Base-by-base conservation (phyloP, 192 early-diverging fungal species). In the Powellomyces hirtus region DNA sequence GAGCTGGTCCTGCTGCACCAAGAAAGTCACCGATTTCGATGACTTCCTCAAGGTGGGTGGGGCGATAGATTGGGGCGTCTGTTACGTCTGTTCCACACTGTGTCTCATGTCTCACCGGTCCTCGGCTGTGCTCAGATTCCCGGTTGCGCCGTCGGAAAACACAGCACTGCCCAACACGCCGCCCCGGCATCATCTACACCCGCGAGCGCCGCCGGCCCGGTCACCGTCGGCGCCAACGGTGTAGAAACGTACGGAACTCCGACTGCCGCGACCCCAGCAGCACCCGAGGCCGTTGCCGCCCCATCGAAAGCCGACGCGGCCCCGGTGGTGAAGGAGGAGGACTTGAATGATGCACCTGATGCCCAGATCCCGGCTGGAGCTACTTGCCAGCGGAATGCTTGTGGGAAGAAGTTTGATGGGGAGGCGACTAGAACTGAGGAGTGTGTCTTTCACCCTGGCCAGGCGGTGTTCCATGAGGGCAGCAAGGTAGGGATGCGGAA, bases 391-490 rank as follows among this genome's bases (percentile, higher is more conserved):
- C 86, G 95, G 50, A 82, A 80, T 42, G 87, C 88, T 7, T 99
- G 97, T 62, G 83, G 78, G 37, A 79, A 86, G 27, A 71, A 64
- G 24, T 98, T 81, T 66, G 84, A 76, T 14, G 86, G 79, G 26
- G 85, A 88, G 31, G 81, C 79, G 16, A 81, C 76, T 7, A 59
- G 66, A 30, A 42, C 82, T 20, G 82, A 83, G 6, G 76, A 73
- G 49, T 98, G 97, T 76, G 72, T 82, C 51, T 94, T 93, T 81
- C 97, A 99, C 75, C 81, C 90, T 11, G 97, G 97, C 16, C 71
- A 71, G 14, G 91, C 95, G 6, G 79, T 99, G 35, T 99, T 99
- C 81, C 97, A 98, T 73, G 97, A 98, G 74, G 97, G 97, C 16
- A 91, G 89, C 80, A 98, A 98, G 84, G 75, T 80, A 35, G 7